Conservation (phyloP, 495 filamentous ascomycete genomes). For the Venustampulla echinocandica region DNA sequence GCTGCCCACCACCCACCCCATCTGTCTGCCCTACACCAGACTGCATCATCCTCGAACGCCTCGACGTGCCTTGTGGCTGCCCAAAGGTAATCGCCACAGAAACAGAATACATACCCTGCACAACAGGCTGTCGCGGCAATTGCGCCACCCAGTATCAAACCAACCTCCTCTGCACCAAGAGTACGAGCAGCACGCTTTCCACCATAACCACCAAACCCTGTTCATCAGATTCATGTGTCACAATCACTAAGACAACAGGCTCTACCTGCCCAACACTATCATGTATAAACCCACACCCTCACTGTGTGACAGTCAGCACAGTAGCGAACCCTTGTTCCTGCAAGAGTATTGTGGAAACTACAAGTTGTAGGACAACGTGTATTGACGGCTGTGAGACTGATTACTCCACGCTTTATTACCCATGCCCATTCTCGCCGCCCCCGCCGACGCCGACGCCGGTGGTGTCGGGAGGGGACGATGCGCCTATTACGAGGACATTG, state of each 20-base stretch:
- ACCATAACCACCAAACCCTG: background rate
- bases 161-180: background rate
- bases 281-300: background rate
- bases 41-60: background rate
- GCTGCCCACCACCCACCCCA: background rate
- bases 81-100: background rate
- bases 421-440: background rate
- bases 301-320: background rate
- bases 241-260: too few species aligned
- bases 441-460: background rate
- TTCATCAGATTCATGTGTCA: background rate
- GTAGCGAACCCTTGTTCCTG: background rate
- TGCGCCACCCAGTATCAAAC: background rate
- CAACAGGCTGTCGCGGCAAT: slow-evolving; percentile 1
- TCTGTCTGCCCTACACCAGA: too few species aligned
- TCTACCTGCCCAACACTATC: too few species aligned
- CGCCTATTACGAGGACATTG: too few species aligned
- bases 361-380: slow-evolving; percentile 1
- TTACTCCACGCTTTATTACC: background rate
- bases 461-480: too few species aligned
- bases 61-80: slow-evolving; percentile 6
- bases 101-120: slow-evolving; percentile 2
- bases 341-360: background rate
- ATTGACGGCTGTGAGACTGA: background rate
- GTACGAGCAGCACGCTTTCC: background rate